Evolutionary conservation across 2,329 filamentous ascomycete genomes (phyloP).

Genomic region (Xylariaceae sp.): DNA sequence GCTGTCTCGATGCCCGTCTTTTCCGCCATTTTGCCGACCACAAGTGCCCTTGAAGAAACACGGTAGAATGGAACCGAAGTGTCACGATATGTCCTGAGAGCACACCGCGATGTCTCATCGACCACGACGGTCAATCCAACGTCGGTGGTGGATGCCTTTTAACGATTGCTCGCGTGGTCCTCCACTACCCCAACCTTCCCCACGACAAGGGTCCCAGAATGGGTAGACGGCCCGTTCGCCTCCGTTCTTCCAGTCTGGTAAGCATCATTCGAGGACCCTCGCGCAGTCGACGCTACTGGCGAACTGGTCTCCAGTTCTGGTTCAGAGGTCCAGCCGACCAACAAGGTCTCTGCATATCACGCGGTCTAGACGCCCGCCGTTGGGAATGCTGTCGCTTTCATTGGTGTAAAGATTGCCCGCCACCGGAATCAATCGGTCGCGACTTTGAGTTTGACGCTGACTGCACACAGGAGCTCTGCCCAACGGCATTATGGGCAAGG

Average conservation of each 20-base stretch:
- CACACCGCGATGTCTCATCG: not conserved
- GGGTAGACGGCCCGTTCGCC: conserved; percentile 13
- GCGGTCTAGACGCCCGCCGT: conserved; percentile 5
- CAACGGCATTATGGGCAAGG: no score
- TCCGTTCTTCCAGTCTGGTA: conserved; percentile 10
- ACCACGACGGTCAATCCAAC: not conserved
- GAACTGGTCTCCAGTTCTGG: not conserved
- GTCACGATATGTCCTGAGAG: conserved; percentile 2
- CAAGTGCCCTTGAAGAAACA: not conserved
- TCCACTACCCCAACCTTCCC: conserved; percentile 9
- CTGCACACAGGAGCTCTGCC: not conserved
- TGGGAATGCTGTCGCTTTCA: not conserved
- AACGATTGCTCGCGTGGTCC: not conserved
- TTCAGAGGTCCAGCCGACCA: not conserved
- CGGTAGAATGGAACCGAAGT: not conserved
- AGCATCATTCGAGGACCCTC: not conserved
- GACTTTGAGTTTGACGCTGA: not conserved
- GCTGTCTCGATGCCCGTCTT: conserved; percentile 15
- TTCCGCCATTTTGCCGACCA: conserved; percentile 6
- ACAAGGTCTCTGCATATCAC: not conserved
- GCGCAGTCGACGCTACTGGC: not conserved
- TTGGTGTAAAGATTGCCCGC: not conserved
- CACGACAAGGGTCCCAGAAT: conserved; percentile 7
- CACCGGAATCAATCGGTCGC: not conserved
- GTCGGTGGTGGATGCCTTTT: no score